Percentiles rank a stretch among this genome's conserved stretches.
Conservation (phyloP, 495 filamentous ascomycete species). For the Trichoderma orchidacearum region DNA sequence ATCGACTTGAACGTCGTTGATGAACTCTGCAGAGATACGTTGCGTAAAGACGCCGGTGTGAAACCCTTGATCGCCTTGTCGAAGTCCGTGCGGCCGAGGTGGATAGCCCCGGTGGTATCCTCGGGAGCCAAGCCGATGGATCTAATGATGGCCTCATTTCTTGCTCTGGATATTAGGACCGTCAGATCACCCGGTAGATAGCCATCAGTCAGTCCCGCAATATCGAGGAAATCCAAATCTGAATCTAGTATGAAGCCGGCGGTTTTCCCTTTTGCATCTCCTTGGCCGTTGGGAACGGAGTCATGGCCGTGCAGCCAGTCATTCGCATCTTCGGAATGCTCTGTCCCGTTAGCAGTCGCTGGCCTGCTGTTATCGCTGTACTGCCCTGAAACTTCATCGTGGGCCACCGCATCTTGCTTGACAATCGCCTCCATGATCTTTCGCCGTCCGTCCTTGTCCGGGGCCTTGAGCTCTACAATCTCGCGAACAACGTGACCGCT, state of each 20-base stretch:
- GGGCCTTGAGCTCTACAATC: conserved; percentile 72
- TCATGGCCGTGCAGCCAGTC: not conserved
- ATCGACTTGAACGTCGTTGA: conserved; percentile 83
- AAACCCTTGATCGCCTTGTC: conserved; percentile 75
- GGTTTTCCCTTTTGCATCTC: conserved; percentile 35
- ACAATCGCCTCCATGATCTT: conserved; percentile 65
- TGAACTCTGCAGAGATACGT: conserved; percentile 82
- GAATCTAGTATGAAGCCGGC: conserved; percentile 56
- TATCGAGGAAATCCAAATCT: conserved; percentile 80
- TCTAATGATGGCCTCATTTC: conserved; percentile 82
- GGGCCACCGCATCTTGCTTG: conserved; percentile 26
- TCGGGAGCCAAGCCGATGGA: conserved; percentile 31
- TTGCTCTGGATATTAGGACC: conserved; percentile 71
- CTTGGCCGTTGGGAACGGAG: conserved; percentile 36
- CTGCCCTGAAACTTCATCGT: conserved; percentile 19
- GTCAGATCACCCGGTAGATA: conserved; percentile 95
- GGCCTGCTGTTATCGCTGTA: conserved; percentile 34
- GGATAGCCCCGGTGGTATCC: conserved; percentile 23
- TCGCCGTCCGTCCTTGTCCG: conserved; percentile 81
- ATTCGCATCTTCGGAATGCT: conserved; percentile 32
- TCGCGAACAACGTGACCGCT: conserved; percentile 71
- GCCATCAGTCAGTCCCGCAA: conserved; percentile 86
- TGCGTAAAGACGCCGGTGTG: conserved; percentile 83
- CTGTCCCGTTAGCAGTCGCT: conserved; percentile 35
- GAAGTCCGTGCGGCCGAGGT: conserved; percentile 61